phyloP scores from a whole-genome alignment of 805 yeast species.

The Wickerhamomyces queroliae region DNA sequence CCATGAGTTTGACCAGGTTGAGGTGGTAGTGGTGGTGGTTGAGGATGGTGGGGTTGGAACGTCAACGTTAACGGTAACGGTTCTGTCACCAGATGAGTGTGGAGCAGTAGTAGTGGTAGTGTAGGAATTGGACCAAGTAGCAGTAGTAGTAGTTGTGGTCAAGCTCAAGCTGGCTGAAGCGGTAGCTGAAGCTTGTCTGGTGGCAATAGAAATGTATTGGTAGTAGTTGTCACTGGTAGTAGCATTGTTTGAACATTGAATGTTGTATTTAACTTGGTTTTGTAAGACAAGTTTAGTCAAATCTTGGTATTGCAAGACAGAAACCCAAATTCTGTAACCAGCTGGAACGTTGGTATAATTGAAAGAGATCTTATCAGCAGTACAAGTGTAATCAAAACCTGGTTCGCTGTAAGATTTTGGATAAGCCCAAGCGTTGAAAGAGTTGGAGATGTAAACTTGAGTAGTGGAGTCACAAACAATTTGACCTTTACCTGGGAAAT shows the following conservation, averaged over 20 bases:
- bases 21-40: slow-evolving; percentile 1
- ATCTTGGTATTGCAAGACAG: slow-evolving; percentile 24
- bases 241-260: slow-evolving; percentile 8
- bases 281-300: slow-evolving; percentile 1
- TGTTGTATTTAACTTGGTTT: slow-evolving; percentile 9
- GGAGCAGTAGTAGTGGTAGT: slow-evolving; percentile 9
- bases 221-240: background rate
- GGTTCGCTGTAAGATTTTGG: slow-evolving; percentile 17
- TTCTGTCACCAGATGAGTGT: slow-evolving; percentile 6
- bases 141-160: slow-evolving; percentile 4
- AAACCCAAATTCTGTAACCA: slow-evolving; percentile 23
- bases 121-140: slow-evolving; percentile 1
- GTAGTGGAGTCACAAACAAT: slow-evolving; percentile 15
- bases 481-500: slow-evolving; percentile 11
- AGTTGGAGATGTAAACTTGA: slow-evolving; percentile 17
- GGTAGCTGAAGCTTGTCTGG: slow-evolving; percentile 16
- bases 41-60: too few relatives aligned
- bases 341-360: slow-evolving; percentile 17
- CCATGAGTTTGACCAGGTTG: slow-evolving; percentile 1
- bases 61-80: slow-evolving; percentile 7
- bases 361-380: slow-evolving; percentile 17
- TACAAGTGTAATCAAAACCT: slow-evolving; percentile 18
- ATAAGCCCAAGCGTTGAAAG: slow-evolving; percentile 29
- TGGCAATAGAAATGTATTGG: slow-evolving; percentile 4
- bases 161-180: slow-evolving; percentile 4